Base-by-base conservation (phyloP, 805 yeast species). In the Yarrowia sp. region DNA sequence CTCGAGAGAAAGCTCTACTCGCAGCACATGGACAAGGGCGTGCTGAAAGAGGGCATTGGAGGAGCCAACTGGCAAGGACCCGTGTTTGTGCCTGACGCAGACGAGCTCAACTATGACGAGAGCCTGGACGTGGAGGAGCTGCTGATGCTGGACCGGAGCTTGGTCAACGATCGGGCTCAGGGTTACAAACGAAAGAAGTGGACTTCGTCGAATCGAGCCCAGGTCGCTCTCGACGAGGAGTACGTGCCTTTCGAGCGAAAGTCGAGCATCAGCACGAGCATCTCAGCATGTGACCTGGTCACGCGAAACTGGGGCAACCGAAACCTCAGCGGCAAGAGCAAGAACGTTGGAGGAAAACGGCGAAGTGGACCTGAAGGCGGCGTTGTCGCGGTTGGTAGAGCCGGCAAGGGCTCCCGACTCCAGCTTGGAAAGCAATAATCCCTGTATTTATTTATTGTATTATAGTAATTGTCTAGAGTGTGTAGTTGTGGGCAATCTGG, bases 281-380 rank as follows among this genome's bases (percentile, higher is more conserved):
- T 51, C 12, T 51, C 58, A 4, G 58, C 58, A 7, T 12, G 42
- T 2, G 41, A 33, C n/a, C 24, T 51, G 24, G 42, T 33, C n/a
- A 51, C 58, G 4, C 58, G 58, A 22, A 51, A 35, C 32, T 51
- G 58, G 58, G 58, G 58, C 24, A 51, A 51, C 58, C 29, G 58
- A 33, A 51, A 51, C 33, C 42, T 51, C 24, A 33, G 42, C 13
- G 58, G 58, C 2, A 51, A 51, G 19, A 51, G 58, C 13, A 51
- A 51, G 16, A n/a, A n/a, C n/a, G 36, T n/a, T 4, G 55, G 42
- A 9, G 42, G 31, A 3, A 51, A 51, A 13, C 42, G 58, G n/a
- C 42, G 42, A 24, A 24, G 31, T 16, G 58, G 58, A 2, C 58
- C 58, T 8, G 58, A 51, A 24, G 16, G 18, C n/a, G 58, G 58